These are phyloP conservation scores for Vitellaria paradoxa DNA, from an alignment of 179 eudicot species.

Conservation along the genomic window DNA sequence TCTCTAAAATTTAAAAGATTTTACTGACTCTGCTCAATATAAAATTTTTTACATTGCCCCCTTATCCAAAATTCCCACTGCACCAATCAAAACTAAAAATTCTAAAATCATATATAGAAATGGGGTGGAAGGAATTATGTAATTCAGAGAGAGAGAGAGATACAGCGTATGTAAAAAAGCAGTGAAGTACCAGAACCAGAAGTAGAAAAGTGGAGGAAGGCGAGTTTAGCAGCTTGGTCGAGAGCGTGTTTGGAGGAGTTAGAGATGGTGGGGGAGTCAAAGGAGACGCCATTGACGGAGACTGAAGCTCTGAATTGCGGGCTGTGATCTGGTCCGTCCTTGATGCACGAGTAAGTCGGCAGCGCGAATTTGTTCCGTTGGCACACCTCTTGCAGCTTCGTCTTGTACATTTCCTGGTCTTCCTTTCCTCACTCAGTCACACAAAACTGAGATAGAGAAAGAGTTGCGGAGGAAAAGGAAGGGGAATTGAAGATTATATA, in stretches of 20 bases:
- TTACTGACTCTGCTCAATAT: too few relatives aligned
- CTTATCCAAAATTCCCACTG: too few relatives aligned
- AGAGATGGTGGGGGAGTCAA: conserved; percentile 19
- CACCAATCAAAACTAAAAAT: too few relatives aligned
- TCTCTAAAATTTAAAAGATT: too few relatives aligned
- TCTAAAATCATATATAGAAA: too few relatives aligned
- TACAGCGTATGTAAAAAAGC: too few relatives aligned
- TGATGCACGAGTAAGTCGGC: conserved; percentile 32
- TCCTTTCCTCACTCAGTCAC: background rate
- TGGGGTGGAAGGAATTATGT: too few relatives aligned
- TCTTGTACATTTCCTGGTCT: conserved; percentile 30
- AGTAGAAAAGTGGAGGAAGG: conserved; percentile 25
- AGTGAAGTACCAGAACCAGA: background rate
- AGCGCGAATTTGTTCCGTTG: conserved; percentile 31
- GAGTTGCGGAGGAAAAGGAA: background rate
- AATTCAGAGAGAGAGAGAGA: too few relatives aligned
- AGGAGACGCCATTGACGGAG: conserved; percentile 29
- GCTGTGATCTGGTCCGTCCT: conserved; percentile 36
- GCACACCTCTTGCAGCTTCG: conserved; percentile 42
- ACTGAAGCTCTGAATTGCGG: conserved; percentile 40
- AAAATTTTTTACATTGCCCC: too few relatives aligned
- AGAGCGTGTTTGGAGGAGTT: conserved; percentile 38
- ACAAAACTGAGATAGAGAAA: background rate
- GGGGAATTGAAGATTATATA: background rate
- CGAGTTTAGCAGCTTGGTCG: conserved; percentile 37